Evolutionary conservation across 805 yeast species (phyloP).

Genomic region (Spathaspora hagerdaliae): DNA sequence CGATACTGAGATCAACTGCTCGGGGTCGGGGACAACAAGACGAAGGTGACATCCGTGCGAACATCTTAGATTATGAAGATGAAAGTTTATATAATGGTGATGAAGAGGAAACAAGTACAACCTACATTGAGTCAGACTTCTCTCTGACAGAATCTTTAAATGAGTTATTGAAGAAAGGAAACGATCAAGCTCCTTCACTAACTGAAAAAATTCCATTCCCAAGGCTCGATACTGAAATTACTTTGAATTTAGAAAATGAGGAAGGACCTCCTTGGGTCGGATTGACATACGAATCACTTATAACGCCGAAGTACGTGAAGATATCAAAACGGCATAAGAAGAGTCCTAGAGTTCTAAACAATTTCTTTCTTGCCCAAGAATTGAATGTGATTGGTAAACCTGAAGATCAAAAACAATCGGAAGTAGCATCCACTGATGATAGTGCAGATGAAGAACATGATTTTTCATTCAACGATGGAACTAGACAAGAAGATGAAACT

Average conservation of each 20-base stretch:
- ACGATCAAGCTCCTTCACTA: background rate
- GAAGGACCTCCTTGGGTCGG: conserved; percentile 26
- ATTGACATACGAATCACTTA: conserved; percentile 33
- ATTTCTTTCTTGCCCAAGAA: conserved; percentile 67
- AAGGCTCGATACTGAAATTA: conserved; percentile 6
- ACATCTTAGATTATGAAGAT: conserved; percentile 19
- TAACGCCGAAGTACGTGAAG: conserved; percentile 54
- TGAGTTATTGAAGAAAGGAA: background rate
- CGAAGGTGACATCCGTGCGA: background rate
- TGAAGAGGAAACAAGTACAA: conserved; percentile 10
- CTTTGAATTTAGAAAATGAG: conserved; percentile 5
- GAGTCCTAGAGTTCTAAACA: conserved; percentile 43
- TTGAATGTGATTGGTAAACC: conserved; percentile 16
- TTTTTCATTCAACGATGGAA: background rate
- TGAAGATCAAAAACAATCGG: conserved; percentile 3
- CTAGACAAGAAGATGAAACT: background rate
- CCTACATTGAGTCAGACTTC: background rate
- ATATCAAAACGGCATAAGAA: conserved; percentile 43
- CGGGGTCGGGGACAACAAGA: background rate
- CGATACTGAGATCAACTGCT: background rate
- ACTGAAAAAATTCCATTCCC: conserved; percentile 14
- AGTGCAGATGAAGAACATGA: background rate
- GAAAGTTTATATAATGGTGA: conserved; percentile 21
- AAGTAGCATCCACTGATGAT: background rate
- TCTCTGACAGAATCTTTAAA: background rate